phyloP scores from a whole-genome alignment of 768 basidiomycete genomes.

The Rhizopogon sp. region DNA sequence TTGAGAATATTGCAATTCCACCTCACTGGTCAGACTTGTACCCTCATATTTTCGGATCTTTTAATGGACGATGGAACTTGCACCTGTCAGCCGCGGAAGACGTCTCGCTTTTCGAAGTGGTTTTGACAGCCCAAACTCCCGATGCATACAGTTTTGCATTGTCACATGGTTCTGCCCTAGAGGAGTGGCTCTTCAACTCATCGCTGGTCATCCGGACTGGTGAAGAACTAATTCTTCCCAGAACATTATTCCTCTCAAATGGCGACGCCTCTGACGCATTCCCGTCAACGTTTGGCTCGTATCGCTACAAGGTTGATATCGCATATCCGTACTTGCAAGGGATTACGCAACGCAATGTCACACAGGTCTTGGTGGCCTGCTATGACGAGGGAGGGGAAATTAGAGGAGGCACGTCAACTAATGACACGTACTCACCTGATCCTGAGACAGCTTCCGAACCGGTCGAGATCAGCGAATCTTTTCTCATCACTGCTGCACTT shows the following conservation, averaged over 20 bases:
- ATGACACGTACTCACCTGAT: neutral
- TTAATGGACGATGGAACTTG: constrained; percentile 2
- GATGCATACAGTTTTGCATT: constrained; percentile 44
- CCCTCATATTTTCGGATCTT: constrained; percentile 30
- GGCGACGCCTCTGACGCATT: constrained; percentile 6
- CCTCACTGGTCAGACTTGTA: constrained; percentile 33
- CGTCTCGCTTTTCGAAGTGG: constrained; percentile 41
- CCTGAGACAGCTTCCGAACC: constrained; percentile 29
- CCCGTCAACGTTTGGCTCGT: constrained; percentile 10
- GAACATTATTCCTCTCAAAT: constrained; percentile 14
- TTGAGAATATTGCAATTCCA: constrained; percentile 28
- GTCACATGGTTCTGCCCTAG: constrained; percentile 29
- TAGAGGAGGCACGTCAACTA: neutral
- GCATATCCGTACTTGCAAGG: constrained; percentile 76
- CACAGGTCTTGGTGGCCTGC: constrained; percentile 48
- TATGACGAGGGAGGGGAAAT: constrained; percentile 11
- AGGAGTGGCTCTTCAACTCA: constrained; percentile 38
- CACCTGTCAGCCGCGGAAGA: constrained; percentile 22
- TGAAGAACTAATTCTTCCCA: constrained; percentile 29
- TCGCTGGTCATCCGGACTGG: constrained; percentile 50
- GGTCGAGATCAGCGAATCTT: constrained; percentile 70
- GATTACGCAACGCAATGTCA: constrained; percentile 38
- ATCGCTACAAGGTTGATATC: constrained; percentile 51
- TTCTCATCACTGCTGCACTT: constrained; percentile 53
- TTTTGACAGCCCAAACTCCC: constrained; percentile 45